Evolutionary conservation across 2,329 filamentous ascomycete species (phyloP), one percentile per base, ranked within the genome.

Genomic region (Boeremia exigua): DNA sequence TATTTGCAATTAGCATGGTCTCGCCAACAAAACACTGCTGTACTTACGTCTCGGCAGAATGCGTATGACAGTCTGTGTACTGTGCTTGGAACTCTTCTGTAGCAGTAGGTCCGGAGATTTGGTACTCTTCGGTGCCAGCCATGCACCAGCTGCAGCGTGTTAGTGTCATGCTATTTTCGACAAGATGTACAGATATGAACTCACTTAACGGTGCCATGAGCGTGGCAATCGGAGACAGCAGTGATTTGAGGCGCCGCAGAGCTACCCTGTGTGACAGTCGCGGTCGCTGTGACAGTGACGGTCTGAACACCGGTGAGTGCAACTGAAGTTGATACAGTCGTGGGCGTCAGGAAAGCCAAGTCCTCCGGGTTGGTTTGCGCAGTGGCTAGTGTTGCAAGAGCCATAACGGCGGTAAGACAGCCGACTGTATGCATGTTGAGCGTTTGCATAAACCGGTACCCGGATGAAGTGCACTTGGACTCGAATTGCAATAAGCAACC

Each of bases 11-110:
- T 40, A 69, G 49, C 11, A 23, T 6, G 3, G n/a, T 6, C 7
- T 19, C 12, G 14, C 2, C 34, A 19, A 19, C 6, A 33, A n/a
- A n/a, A 27, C 4, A 14, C 12, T 27, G 34, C 45, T 7, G 30
- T 14, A 72, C 82, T 64, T 77, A 89, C 85, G 80, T 80, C 40
- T 86, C 80, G 3, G 72, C 66, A 14, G 78, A 86, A 72, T 91
- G 87, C 0, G 75, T 65, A 69, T 91, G 88, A 67, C 89, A 91
- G 50, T 75, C 84, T 0, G 86, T 89, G 65, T 86, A 90, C 48
- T 82, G 75, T 0, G 86, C 77, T 1, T 88, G 86, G 15, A 86
- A 72, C 44, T 82, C 81, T 40, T 80, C 80, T 1, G 82, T 86
- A 15, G 80, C 80, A 4, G 84, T 88, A 6, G 81, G 80, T 3